phyloP scores from a whole-genome alignment of 2,329 filamentous ascomycete genomes.

The Periconia digitata region DNA sequence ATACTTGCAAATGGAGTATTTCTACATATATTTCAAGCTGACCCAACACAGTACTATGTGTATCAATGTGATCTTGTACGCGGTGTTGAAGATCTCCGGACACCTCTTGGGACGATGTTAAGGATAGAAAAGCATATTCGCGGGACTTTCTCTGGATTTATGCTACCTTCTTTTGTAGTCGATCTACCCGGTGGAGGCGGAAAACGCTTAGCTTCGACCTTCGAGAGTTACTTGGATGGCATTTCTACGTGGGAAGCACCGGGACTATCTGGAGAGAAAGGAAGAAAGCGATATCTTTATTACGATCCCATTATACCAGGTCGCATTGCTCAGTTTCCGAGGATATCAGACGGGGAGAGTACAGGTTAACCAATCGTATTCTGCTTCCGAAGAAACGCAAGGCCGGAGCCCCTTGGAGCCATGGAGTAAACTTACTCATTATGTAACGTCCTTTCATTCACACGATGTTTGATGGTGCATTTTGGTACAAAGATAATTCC shows the following conservation, averaged over 20 bases:
- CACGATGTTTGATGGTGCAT: too few relatives aligned
- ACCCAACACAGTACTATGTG: constrained; percentile 63
- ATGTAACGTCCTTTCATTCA: too few relatives aligned
- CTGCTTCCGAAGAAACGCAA: too few relatives aligned
- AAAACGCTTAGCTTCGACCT: constrained; percentile 60
- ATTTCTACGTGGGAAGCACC: constrained; percentile 61
- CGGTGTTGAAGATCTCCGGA: constrained; percentile 64
- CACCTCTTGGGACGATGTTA: constrained; percentile 61
- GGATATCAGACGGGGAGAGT: too few relatives aligned
- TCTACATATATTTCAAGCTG: too few relatives aligned
- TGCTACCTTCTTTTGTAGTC: constrained; percentile 64
- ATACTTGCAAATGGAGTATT: too few relatives aligned
- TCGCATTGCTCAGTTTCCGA: too few relatives aligned
- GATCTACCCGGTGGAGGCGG: constrained; percentile 66
- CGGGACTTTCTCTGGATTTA: constrained; percentile 63
- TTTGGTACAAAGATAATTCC: too few relatives aligned
- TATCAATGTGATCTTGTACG: constrained; percentile 67
- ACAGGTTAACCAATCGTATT: too few relatives aligned
- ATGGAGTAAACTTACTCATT: too few relatives aligned
- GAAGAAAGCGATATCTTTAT: constrained; percentile 54
- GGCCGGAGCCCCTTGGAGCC: too few relatives aligned
- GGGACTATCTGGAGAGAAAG: constrained; percentile 49
- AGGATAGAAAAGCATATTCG: constrained; percentile 60
- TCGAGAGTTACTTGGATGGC: constrained; percentile 55
- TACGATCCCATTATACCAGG: too few relatives aligned